Evolutionary conservation across 768 basidiomycete genomes (phyloP).

Genomic region (Leccinum uliginosum): DNA sequence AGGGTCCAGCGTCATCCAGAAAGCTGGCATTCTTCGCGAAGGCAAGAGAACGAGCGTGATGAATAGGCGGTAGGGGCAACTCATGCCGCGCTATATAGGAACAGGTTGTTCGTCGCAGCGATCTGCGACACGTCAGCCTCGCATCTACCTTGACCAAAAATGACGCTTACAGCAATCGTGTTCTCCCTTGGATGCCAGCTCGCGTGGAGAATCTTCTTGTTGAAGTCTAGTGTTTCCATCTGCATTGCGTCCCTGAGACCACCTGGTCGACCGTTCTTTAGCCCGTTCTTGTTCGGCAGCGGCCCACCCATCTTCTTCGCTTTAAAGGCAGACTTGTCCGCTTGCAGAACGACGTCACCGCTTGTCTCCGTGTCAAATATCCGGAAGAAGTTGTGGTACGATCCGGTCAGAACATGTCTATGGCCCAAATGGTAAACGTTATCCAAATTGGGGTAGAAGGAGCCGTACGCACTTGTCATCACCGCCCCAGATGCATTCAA

Average conservation of each 20-base stretch:
- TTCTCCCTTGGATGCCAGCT: constrained; percentile 99
- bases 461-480: constrained; percentile 81
- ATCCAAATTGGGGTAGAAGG: constrained; percentile 10
- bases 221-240: constrained; percentile 82
- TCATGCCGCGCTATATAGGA: constrained; percentile 39
- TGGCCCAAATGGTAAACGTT: neutral
- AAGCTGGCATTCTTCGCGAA: constrained; percentile 12
- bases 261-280: constrained; percentile 76
- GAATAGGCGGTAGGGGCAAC: neutral
- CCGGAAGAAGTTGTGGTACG: constrained; percentile 99
- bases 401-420: constrained; percentile 97
- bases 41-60: neutral
- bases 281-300: constrained; percentile 59
- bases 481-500: constrained; percentile 97
- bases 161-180: constrained; percentile 82
- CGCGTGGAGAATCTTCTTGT: constrained; percentile 95
- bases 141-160: neutral
- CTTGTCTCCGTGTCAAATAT: constrained; percentile 92
- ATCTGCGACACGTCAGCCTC: constrained; percentile 48
- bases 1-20: constrained; percentile 8
- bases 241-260: constrained; percentile 81
- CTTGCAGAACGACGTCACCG: constrained; percentile 91
- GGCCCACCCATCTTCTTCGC: constrained; percentile 97
- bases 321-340: constrained; percentile 99
- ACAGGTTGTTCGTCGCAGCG: constrained; percentile 66